Evolutionary conservation across 768 basidiomycete genomes (phyloP), one percentile per base, ranked within the genome.

Genomic region (Mycena alexandri): DNA sequence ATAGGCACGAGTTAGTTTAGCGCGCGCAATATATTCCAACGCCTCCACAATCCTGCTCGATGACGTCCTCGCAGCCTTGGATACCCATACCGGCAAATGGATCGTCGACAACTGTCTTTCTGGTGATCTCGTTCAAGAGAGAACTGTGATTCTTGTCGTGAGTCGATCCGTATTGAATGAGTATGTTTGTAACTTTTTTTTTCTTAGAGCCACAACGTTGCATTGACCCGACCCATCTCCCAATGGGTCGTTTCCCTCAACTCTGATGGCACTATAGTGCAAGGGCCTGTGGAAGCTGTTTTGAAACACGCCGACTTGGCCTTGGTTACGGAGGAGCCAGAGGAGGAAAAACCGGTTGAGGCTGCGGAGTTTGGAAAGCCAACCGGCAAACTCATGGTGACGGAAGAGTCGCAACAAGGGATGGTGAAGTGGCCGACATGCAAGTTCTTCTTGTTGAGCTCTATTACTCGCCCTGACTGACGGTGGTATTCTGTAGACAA

Each of bases 31-130:
- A 2, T 90, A 90, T 74, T 86, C 86, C 6, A 74, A 77, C 24
- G 85, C 88, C 0, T 74, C 83, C 17, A 84, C 83, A n/a, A 70
- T 90, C 9, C 77, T 90, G 9, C 77, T 90, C 25, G 89, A 90
- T 68, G 89, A 90, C 68, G 82, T 88, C 12, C 76, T 87, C 25
- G 81, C 84, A 17, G 83, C 85, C 1, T 74, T 87, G 25, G 87
- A 87, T 72, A 83, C 86, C 10, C 81, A 86, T 64, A 88, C 87
- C 3, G 79, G 84, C 11, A 80, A 83, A 57, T 86, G 78, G 78
- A 84, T 88, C 62, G 80, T 86, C 34, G 80, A 84, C 17, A 79
- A 86, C 52, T 82, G 85, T 63, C 79, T 87, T 65, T 70, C 72
- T 29, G 79, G 83, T 2, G 79, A 82, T 57, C 69, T 85, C 25